Evolutionary conservation across 163 green algal species (phyloP).

Genomic region (Trebouxia gelatinosa): DNA sequence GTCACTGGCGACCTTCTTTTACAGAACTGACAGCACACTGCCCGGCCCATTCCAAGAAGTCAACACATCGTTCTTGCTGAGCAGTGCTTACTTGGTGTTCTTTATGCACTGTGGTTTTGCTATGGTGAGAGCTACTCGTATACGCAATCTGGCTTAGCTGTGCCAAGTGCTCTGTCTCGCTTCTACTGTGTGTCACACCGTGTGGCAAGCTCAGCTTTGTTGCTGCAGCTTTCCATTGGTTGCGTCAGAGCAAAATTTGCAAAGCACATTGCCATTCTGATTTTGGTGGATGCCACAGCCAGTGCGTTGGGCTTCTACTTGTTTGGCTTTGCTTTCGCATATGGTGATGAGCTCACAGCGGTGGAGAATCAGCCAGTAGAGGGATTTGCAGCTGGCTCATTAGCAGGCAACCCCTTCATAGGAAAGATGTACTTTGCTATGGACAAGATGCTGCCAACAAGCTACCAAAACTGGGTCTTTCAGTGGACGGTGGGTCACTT

Average conservation of each 20-base stretch:
- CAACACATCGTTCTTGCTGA: not conserved
- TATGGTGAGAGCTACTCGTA: too few species aligned
- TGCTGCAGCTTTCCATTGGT: slow-evolving; percentile 57
- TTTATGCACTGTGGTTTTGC: slow-evolving; percentile 61
- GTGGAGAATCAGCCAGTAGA: too few species aligned
- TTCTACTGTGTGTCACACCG: not conserved
- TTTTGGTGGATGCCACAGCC: slow-evolving; percentile 64
- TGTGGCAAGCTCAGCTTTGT: not conserved
- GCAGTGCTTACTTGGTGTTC: slow-evolving; percentile 50
- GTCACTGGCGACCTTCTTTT: too few species aligned
- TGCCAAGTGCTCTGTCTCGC: too few species aligned
- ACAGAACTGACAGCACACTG: too few species aligned
- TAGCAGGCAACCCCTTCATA: slow-evolving; percentile 52
- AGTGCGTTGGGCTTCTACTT: slow-evolving; percentile 57
- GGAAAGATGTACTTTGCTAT: slow-evolving; percentile 65
- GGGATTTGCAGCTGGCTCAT: not conserved
- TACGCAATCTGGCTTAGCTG: too few species aligned
- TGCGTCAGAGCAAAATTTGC: slow-evolving; percentile 64
- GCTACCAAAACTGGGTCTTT: slow-evolving; percentile 74
- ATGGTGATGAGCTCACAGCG: slow-evolving; percentile 41
- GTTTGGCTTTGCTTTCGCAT: slow-evolving; percentile 60
- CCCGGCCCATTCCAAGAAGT: slow-evolving; percentile 4
- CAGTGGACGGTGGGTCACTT: slow-evolving; percentile 62
- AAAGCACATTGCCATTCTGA: slow-evolving; percentile 73
- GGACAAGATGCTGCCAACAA: slow-evolving; percentile 32